Evolutionary conservation across 345 rosid species (phyloP).

Genomic region (Iberis pinnata): DNA sequence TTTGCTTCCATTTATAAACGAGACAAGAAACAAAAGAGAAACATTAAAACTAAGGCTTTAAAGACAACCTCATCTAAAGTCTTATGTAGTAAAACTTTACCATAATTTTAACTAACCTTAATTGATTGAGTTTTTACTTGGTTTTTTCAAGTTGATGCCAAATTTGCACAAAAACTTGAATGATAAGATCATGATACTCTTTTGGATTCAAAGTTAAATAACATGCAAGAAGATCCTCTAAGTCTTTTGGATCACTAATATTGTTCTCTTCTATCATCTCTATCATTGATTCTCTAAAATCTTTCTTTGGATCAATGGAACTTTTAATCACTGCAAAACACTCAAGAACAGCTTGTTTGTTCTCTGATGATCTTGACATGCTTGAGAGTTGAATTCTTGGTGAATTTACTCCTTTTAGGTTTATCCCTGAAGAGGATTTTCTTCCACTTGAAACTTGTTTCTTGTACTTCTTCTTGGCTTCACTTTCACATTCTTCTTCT

Average conservation of each 20-base stretch:
- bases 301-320: slow-evolving; percentile 67
- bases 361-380: slow-evolving; percentile 30
- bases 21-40: neutral
- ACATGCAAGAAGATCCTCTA: slow-evolving; percentile 87
- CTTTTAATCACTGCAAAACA: slow-evolving; percentile 59
- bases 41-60: slow-evolving; percentile 3
- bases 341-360: slow-evolving; percentile 32
- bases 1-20: slow-evolving; percentile 13
- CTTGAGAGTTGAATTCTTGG: slow-evolving; percentile 42
- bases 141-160: slow-evolving; percentile 40
- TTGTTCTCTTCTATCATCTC: slow-evolving; percentile 86
- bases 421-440: slow-evolving; percentile 38
- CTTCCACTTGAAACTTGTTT: slow-evolving; percentile 28
- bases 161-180: slow-evolving; percentile 71
- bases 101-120: neutral
- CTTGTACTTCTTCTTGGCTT: slow-evolving; percentile 5
- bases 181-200: slow-evolving; percentile 59
- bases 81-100: slow-evolving; percentile 15
- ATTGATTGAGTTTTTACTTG: neutral
- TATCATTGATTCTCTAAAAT: slow-evolving; percentile 83
- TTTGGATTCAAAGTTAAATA: slow-evolving; percentile 64
- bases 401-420: slow-evolving; percentile 51
- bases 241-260: slow-evolving; percentile 50
- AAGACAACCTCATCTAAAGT: slow-evolving; percentile 3
- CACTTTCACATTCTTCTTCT: slow-evolving; percentile 2